These are phyloP conservation scores for Candida maesae DNA, from an alignment of 805 yeast genomes.

Conservation along the genomic window DNA sequence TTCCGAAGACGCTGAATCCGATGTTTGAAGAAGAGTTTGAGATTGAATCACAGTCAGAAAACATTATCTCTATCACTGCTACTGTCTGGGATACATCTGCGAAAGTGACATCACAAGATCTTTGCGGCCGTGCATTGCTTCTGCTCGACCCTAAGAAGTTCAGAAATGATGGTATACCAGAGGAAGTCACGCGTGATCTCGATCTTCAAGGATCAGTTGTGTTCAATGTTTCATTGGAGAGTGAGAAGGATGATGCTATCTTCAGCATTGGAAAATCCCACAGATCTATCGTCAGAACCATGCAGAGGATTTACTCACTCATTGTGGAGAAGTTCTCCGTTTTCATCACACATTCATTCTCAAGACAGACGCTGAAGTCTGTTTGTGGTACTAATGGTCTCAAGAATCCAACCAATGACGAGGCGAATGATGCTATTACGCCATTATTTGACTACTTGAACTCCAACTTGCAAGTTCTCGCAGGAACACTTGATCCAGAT, in stretches of 20 bases:
- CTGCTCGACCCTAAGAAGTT: constrained; percentile 60
- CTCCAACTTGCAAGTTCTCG: constrained; percentile 60
- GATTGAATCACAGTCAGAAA: constrained; percentile 35
- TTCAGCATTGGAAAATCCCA: constrained; percentile 77
- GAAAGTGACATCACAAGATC: constrained; percentile 47
- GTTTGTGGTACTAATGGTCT: constrained; percentile 51
- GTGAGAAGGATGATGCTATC: constrained; percentile 74
- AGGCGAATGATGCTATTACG: constrained; percentile 59
- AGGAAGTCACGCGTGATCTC: constrained; percentile 49
- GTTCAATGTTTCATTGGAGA: constrained; percentile 70
- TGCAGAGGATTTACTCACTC: constrained; percentile 61
- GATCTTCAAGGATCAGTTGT: constrained; percentile 67
- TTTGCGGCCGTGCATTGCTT: constrained; percentile 62
- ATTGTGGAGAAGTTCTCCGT: constrained; percentile 72
- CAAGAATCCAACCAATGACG: constrained; percentile 39
- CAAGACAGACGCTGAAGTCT: constrained; percentile 52
- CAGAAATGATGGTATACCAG: constrained; percentile 65
- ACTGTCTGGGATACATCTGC: constrained; percentile 68
- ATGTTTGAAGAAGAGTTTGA: constrained; percentile 90
- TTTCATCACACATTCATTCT: constrained; percentile 54
- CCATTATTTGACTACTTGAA: constrained; percentile 76
- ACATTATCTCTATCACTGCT: constrained; percentile 46
- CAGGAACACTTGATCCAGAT: constrained; percentile 51
- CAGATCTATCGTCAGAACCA: constrained; percentile 57
- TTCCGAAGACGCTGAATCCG: constrained; percentile 62